Evolutionary conservation across 164 flowering plant genomes (phyloP).

Genomic region (Kingdonia uniflora): DNA sequence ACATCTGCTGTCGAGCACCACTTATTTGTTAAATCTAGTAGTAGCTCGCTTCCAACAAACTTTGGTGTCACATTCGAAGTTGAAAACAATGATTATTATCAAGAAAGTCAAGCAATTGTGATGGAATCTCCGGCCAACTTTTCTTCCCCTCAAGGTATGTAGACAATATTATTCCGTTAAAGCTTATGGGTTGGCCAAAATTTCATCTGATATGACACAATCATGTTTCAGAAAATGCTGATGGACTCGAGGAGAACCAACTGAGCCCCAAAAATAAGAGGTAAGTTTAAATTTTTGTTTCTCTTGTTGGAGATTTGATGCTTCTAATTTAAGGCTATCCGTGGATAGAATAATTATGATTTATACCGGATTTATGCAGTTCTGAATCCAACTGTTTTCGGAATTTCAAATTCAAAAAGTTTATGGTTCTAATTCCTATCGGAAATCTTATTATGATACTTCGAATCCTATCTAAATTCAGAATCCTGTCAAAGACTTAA

Average conservation of each 20-base stretch:
- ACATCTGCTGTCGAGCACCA: slow-evolving; percentile 9
- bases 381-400: too few species aligned
- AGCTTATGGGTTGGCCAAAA: not conserved
- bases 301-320: not conserved
- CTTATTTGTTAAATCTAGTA: slow-evolving; percentile 13
- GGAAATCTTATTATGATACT: too few species aligned
- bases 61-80: slow-evolving; percentile 11
- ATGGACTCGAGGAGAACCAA: slow-evolving; percentile 30
- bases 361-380: slow-evolving; percentile 3
- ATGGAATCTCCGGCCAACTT: slow-evolving; percentile 15
- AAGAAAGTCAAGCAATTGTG: slow-evolving; percentile 9
- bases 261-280: slow-evolving; percentile 38
- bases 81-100: slow-evolving; percentile 14
- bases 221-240: slow-evolving; percentile 13
- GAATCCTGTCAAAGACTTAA: too few species aligned
- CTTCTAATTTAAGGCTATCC: slow-evolving; percentile 1
- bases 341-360: not conserved
- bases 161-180: not conserved
- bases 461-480: too few species aligned
- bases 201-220: slow-evolving; percentile 18
- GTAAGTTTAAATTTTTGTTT: slow-evolving; percentile 16
- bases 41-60: slow-evolving; percentile 13
- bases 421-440: too few species aligned
- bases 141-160: slow-evolving; percentile 12
- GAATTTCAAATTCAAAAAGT: too few species aligned